A percentile compares a stretch with the other conserved stretches of the same genome.
Evolutionary conservation across 139 green algal species (phyloP).

Genomic region (Auxenochlorella pyrenoidosa): DNA sequence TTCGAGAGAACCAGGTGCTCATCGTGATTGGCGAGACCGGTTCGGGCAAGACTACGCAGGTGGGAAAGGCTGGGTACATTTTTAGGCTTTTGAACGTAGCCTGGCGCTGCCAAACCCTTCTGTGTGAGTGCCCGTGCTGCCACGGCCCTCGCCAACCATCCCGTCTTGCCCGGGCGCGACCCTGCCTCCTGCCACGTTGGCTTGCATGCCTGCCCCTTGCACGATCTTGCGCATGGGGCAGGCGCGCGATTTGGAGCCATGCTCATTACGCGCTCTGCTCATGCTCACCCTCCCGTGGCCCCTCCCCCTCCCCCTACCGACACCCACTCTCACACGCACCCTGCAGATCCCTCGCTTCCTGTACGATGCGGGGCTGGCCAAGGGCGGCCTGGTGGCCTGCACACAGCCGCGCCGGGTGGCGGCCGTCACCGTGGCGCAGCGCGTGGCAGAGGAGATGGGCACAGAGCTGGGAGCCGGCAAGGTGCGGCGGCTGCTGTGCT

Average conservation of each 20-base stretch:
- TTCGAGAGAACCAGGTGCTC: slow-evolving; percentile 58
- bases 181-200: too few relatives aligned
- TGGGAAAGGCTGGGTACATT: too few relatives aligned
- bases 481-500: slow-evolving; percentile 53
- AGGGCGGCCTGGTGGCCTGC: slow-evolving; percentile 80
- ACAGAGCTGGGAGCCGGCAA: slow-evolving; percentile 40
- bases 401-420: slow-evolving; percentile 97
- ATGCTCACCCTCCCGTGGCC: too few relatives aligned
- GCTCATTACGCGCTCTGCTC: too few relatives aligned
- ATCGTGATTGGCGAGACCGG: slow-evolving; percentile 88
- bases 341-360: slow-evolving; percentile 85
- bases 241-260: too few relatives aligned
- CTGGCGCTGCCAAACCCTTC: too few relatives aligned
- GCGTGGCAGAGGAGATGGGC: slow-evolving; percentile 75
- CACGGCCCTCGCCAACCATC: too few relatives aligned
- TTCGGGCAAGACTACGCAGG: slow-evolving; percentile 87
- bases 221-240: too few relatives aligned
- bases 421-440: slow-evolving; percentile 97
- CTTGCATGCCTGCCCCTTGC: too few relatives aligned
- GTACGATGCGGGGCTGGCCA: slow-evolving; percentile 59
- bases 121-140: too few relatives aligned
- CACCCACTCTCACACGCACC: not conserved
- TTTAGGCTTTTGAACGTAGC: too few relatives aligned
- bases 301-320: not conserved
- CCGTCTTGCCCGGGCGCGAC: too few relatives aligned